Evolutionary conservation across 805 yeast species (phyloP).

Genomic region (Yarrowia sp.): DNA sequence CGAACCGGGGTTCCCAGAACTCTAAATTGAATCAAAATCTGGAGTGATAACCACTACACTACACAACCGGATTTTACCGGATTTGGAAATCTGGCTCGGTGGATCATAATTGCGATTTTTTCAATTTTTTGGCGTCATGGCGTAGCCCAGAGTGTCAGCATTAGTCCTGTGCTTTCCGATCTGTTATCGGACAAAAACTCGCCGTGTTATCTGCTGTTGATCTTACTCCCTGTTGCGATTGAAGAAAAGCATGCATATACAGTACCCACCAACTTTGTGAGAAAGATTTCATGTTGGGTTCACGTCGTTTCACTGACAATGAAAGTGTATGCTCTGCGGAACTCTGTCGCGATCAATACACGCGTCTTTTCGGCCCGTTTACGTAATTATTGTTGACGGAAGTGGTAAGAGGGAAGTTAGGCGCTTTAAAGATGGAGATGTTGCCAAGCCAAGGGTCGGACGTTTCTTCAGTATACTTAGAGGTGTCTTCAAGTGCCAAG

Average conservation of each 20-base stretch:
- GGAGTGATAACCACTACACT: constrained; percentile 51
- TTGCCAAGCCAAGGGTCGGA: too few relatives aligned
- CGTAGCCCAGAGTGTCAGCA: not conserved
- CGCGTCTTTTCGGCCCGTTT: constrained; percentile 5
- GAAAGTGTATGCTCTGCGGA: not conserved
- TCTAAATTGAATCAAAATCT: constrained; percentile 48
- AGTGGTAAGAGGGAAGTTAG: too few relatives aligned
- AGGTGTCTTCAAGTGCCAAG: not conserved
- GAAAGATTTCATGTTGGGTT: not conserved
- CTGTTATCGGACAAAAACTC: not conserved
- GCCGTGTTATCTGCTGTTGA: too few relatives aligned
- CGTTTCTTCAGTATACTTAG: too few relatives aligned
- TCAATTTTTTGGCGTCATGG: not conserved
- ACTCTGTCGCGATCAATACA: not conserved
- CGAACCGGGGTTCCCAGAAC: constrained; percentile 52
- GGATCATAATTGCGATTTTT: not conserved
- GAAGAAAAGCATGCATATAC: not conserved
- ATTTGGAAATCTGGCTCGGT: not conserved
- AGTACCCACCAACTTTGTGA: not conserved
- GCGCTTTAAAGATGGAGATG: too few relatives aligned
- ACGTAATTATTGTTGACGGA: not conserved
- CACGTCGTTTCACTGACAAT: not conserved
- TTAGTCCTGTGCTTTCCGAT: not conserved
- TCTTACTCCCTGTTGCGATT: not conserved
- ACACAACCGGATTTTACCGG: constrained; percentile 45